Percentiles rank a stretch among this genome's conserved stretches.
Evolutionary conservation across 495 filamentous ascomycete species (phyloP).

Genomic region (Saxophila tyrrhenica): DNA sequence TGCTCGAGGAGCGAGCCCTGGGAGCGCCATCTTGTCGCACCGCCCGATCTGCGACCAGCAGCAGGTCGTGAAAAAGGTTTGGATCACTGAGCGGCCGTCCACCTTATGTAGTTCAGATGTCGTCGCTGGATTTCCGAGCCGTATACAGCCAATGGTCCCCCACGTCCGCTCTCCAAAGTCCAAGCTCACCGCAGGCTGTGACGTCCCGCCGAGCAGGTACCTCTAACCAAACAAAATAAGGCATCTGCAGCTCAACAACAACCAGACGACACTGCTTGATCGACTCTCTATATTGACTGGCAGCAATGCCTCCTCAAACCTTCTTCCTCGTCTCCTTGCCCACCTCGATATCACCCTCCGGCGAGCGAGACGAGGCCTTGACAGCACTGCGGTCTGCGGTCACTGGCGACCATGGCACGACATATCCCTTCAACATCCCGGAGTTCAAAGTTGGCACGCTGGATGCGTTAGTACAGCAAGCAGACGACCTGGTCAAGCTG

Average conservation of each 20-base stretch:
- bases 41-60: background rate
- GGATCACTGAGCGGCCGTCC: too few species aligned
- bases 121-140: background rate
- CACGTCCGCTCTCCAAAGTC: too few species aligned
- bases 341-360: conserved; percentile 57
- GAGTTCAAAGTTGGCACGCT: conserved; percentile 96
- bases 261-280: conserved; percentile 44
- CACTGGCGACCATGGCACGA: conserved; percentile 60
- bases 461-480: conserved; percentile 91
- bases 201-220: background rate
- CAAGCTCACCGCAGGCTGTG: background rate
- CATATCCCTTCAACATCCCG: conserved; percentile 70
- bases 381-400: conserved; percentile 59
- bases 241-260: too few species aligned
- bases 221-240: too few species aligned
- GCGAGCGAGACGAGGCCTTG: conserved; percentile 69
- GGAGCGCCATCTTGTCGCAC: background rate
- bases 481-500: conserved; percentile 87
- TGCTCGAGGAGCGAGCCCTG: background rate
- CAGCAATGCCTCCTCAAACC: conserved; percentile 34
- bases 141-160: background rate
- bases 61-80: background rate
- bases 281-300: conserved; percentile 18
- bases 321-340: conserved; percentile 60
- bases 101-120: background rate